Evolutionary conservation across 345 rosid species (phyloP).

Genomic region (Raphanus sativus): DNA sequence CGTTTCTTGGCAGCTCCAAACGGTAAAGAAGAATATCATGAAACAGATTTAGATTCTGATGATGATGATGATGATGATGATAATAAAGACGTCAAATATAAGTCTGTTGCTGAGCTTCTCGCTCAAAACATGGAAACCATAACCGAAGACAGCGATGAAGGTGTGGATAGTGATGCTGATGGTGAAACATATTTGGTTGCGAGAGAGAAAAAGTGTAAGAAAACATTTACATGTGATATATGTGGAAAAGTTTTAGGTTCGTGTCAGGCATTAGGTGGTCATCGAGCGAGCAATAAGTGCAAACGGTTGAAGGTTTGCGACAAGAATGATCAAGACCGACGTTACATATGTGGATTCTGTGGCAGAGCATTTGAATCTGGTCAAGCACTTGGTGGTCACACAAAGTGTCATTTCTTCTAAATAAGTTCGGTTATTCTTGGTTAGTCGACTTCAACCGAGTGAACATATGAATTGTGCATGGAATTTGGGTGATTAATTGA

Average conservation of each 20-base stretch:
- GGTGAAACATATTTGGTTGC: not conserved
- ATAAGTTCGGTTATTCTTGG: not conserved
- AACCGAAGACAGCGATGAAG: not conserved
- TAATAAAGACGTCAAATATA: not conserved
- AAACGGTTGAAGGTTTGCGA: not conserved
- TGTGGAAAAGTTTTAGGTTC: not conserved
- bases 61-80: not conserved
- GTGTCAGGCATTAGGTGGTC: not conserved
- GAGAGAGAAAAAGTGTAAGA: not conserved
- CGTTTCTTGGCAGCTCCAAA: not conserved
- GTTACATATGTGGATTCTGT: not conserved
- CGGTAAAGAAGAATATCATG: not conserved
- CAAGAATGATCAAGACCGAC: not conserved
- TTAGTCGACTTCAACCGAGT: not conserved
- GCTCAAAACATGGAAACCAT: not conserved
- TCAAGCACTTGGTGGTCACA: slow-evolving; percentile 5
- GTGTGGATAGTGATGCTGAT: not conserved
- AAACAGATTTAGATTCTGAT: not conserved
- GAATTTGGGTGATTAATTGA: not conserved
- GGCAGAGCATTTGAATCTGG: not conserved
- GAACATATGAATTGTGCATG: not conserved
- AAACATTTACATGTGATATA: not conserved
- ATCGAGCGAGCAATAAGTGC: not conserved
- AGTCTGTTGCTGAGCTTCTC: not conserved
- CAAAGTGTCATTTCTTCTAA: not conserved